Base-by-base conservation (phyloP, 805 yeast species). In the Torulaspora franciscae region DNA sequence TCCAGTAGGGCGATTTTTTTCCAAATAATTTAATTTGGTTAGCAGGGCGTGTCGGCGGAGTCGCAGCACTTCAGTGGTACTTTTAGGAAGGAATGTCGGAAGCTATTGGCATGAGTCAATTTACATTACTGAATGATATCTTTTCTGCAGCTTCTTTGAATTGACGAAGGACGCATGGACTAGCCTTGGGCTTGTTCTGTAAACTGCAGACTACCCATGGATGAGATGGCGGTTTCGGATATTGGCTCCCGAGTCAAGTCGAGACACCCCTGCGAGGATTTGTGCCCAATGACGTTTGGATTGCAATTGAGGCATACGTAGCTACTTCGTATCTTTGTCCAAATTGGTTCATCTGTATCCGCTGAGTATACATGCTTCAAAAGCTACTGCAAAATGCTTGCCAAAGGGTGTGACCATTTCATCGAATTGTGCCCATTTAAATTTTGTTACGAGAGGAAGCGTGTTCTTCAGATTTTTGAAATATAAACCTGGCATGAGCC, bases 291-390 rank as follows among this genome's bases (percentile, higher is more conserved):
- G 71, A 71, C 50, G 60, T 71, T 1, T 60, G 62, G 3, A 61
- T 67, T 4, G 52, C 64, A 75, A 47, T 67, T 79, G 35, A 72
- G 71, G 42, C 81, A 77, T 49, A 64, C 75, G 7, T 77, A 77
- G 1, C 50, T 76, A 6, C 51, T 76, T 6, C 63, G 66, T 3
- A 70, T 79, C 8, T 65, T 80, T 74, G 74, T 78, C 0, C 85
- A 80, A 53, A 72, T 78, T 29, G 85, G 85, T 0, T 71, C 75
- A n/a, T 74, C 66, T 38, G 65, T 74, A 1, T 77, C 77, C 0
- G 76, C 77, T 13, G 65, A 65, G 4, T 61, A 57, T 49, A 80
- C 75, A 0, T 56, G 52, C 4, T 42, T 75, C 23, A 76, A 71
- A 3, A 62, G 75, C 2, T 73, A 66, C 43, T 55, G 58, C 1